Evolutionary conservation across 495 filamentous ascomycete species (phyloP), one percentile per base, ranked within the genome.

Genomic region (Penicillium cinerascens): DNA sequence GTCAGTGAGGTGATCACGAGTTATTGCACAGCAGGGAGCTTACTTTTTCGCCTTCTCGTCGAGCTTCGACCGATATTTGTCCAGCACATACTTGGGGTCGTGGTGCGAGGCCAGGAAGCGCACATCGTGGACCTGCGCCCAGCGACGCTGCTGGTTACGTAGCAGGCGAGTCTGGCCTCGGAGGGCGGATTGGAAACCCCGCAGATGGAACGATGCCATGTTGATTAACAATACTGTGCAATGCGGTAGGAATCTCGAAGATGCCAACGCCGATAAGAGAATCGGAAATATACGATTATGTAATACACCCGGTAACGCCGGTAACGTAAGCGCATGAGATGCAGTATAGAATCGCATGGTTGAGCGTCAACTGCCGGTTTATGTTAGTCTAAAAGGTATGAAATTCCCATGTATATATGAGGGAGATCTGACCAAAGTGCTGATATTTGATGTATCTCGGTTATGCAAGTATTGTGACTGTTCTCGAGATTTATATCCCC

Each of bases 61-160:
- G 42, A 98, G 85, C 77, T 96, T 95, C 54, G 85, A 78, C 56
- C 82, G 81, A 75, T 97, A 97, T 67, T 88, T 95, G 54, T 95
- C 91, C 37, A 86, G 60, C 17, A 96, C 73, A 56, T 73, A 78
- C 27, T 84, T 82, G 22, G 82, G 73, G 40, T 81, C 68, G 60
- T 69, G 74, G 53, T 86, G 84, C 9, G 84, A 84, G 20, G 86
- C 87, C 17, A 96, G 76, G 76, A 93, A 95, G 39, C 92, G 90
- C 40, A 95, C 85, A 71, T 96, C 90, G 69, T 92, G 88, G 9
- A 96, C 91, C 55, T 87, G 89, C 8, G 93, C 95, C 87, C 89
- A 92, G 58, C 95, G 83, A 46, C 87, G 79, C 64, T 97, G 93
- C 37, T 71, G 68, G 29, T 44, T 41, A 4, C 69, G 71, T 36